Conservation (phyloP, 495 filamentous ascomycete species). For the Chaetomium fimeti region DNA sequence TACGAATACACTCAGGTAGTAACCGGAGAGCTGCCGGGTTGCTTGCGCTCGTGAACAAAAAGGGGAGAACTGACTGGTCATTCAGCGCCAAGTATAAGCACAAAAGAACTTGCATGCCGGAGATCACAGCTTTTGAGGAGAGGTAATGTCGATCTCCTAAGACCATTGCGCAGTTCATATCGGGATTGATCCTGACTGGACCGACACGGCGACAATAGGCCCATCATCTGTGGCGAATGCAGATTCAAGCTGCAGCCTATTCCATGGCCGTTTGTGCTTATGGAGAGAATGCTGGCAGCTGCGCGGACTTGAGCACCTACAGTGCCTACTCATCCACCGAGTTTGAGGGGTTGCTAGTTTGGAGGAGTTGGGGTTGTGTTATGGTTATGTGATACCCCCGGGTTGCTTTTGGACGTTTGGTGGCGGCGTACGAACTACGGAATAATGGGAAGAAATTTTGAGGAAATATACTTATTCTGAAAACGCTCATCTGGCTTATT, state of each 20-base stretch:
- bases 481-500: too few species aligned
- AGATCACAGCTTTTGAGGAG: constrained; percentile 22
- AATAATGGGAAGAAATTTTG: neutral
- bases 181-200: neutral
- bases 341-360: neutral
- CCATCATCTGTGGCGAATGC: constrained; percentile 12
- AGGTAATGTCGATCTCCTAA: constrained; percentile 10
- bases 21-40: neutral
- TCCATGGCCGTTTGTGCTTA: neutral
- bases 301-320: neutral
- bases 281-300: neutral
- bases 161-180: neutral
- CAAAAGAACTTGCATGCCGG: constrained; percentile 2
- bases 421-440: too few species aligned
- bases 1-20: neutral
- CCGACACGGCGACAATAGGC: neutral
- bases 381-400: neutral
- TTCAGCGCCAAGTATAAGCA: constrained; percentile 10
- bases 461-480: neutral
- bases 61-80: neutral
- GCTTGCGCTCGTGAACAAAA: neutral
- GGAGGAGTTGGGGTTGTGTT: neutral
- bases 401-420: neutral
- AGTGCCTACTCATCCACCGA: too few species aligned
- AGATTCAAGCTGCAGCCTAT: constrained; percentile 2